phyloP scores from a whole-genome alignment of 192 early-diverging fungal species.

The Helicostylum pulchrum region DNA sequence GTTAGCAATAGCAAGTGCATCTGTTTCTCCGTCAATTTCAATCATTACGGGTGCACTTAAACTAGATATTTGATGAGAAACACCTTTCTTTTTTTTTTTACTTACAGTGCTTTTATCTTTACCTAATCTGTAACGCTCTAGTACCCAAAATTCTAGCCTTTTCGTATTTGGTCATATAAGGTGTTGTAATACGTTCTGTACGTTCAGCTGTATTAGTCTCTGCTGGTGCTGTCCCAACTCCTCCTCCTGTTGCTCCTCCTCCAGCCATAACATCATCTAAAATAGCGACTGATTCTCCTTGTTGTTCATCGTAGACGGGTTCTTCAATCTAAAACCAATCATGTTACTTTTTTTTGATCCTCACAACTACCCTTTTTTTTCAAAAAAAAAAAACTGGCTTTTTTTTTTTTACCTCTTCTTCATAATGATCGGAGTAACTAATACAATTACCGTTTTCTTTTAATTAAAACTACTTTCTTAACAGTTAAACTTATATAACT shows the following conservation, averaged over 20 bases:
- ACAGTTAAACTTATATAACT: neutral
- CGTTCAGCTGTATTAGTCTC: constrained; percentile 18
- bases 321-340: neutral
- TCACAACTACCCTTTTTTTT: too few species aligned
- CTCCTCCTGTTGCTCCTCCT: neutral
- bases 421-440: constrained; percentile 7
- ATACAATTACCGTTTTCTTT: neutral
- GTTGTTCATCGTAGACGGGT: neutral
- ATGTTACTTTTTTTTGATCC: too few species aligned
- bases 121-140: constrained; percentile 89
- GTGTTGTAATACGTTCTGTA: constrained; percentile 88
- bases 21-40: constrained; percentile 87
- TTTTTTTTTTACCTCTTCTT: neutral
- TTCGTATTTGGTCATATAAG: constrained; percentile 99
- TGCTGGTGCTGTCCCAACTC: neutral
- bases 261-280: constrained; percentile 12
- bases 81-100: neutral
- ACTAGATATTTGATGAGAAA: constrained; percentile 34
- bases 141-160: constrained; percentile 84
- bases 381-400: too few species aligned
- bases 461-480: neutral
- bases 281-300: neutral
- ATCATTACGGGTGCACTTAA: constrained; percentile 97
- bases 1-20: constrained; percentile 92
- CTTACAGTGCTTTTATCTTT: neutral